phyloP scores from a whole-genome alignment of 225 moss, liverwort and hornwort species.

The Marchantia polymorpha region DNA sequence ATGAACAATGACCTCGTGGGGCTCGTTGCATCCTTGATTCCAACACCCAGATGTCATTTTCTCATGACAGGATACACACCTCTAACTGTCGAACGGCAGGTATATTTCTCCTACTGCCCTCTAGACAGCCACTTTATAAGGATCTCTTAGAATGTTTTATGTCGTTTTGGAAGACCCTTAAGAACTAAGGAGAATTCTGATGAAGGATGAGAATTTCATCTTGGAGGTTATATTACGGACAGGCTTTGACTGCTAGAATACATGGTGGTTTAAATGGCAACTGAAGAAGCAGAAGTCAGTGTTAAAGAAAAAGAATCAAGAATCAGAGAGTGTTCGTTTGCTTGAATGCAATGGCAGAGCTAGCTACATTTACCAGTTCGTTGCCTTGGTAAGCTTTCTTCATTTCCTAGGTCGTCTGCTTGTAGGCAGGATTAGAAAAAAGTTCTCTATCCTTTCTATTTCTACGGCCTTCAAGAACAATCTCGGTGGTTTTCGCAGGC shows the following conservation, averaged over 20 bases:
- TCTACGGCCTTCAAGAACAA: neutral
- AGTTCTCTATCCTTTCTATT: no score
- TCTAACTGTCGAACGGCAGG: constrained; percentile 98
- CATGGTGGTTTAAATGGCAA: no score
- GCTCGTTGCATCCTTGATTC: constrained; percentile 96
- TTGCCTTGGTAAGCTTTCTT: neutral
- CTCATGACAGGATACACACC: constrained; percentile 99
- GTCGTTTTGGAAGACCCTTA: no score
- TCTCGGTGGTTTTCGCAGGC: constrained; percentile 51
- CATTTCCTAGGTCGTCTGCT: neutral
- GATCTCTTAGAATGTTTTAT: no score
- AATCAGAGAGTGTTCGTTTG: neutral
- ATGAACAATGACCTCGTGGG: constrained; percentile 99
- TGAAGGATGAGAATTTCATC: no score
- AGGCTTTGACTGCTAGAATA: no score
- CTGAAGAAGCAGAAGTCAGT: no score
- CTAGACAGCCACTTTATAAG: no score
- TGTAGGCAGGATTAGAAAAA: neutral
- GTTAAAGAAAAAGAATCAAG: no score
- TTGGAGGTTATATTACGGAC: no score
- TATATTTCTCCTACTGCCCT: constrained; percentile 19
- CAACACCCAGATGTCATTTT: constrained; percentile 97
- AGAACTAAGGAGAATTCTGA: no score
- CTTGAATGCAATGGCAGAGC: neutral
- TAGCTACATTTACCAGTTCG: neutral